A percentile compares a stretch with the other conserved stretches of the same genome.
Conservation (phyloP, 306 rosid species). For the Hippophae rhamnoides region DNA sequence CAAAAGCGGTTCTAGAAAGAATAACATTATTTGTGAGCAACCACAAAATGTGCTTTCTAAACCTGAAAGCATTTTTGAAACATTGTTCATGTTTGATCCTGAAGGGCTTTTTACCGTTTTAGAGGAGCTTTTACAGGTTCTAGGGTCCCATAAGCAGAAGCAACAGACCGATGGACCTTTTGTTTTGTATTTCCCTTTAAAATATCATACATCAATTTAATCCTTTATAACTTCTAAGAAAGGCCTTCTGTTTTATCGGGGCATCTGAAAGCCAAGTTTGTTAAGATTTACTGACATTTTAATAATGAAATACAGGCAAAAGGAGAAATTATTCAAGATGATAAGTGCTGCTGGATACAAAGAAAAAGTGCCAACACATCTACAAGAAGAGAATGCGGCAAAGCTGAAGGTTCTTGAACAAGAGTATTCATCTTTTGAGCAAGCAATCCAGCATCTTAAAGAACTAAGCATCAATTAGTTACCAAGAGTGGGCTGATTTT, state of each 20-base stretch:
- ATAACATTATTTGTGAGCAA: too few relatives aligned
- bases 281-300: neutral
- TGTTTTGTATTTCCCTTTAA: too few relatives aligned
- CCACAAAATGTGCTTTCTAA: too few relatives aligned
- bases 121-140: too few relatives aligned
- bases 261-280: too few relatives aligned
- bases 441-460: conserved; percentile 42
- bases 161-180: too few relatives aligned
- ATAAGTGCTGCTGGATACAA: conserved; percentile 58
- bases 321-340: conserved; percentile 50
- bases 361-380: conserved; percentile 50
- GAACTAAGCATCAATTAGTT: conserved; percentile 16
- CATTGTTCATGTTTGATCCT: too few relatives aligned
- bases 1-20: too few relatives aligned
- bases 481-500: neutral
- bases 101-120: too few relatives aligned
- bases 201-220: too few relatives aligned
- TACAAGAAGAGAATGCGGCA: conserved; percentile 43
- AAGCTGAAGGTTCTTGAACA: conserved; percentile 57
- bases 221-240: neutral
- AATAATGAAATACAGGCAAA: conserved; percentile 30
- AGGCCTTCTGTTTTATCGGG: neutral
- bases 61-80: too few relatives aligned
- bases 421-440: conserved; percentile 55
- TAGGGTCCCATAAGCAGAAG: too few relatives aligned